A percentile compares a stretch with the other conserved stretches of the same genome.
Evolutionary conservation across 371 early-diverging fungal species (phyloP).

Genomic region (Coemansia sp.): DNA sequence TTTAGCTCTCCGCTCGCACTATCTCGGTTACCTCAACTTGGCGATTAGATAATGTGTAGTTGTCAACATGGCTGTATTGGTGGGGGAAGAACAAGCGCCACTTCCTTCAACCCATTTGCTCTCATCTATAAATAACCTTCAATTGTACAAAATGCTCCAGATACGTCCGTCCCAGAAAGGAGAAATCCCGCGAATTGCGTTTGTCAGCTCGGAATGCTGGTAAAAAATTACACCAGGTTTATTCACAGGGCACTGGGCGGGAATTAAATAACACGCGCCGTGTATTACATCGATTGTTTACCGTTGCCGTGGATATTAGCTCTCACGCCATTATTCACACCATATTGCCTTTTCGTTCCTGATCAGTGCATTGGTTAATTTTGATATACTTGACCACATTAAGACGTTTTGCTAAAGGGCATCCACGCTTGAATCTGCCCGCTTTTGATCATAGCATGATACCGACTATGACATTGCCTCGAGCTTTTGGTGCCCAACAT

Average conservation of each 20-base stretch:
- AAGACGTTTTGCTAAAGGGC: too few relatives aligned
- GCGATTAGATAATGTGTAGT: too few relatives aligned
- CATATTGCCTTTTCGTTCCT: too few relatives aligned
- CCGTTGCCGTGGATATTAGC: background rate
- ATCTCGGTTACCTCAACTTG: too few relatives aligned
- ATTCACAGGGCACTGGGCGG: background rate
- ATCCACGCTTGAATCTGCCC: background rate
- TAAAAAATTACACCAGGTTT: background rate
- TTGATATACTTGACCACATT: too few relatives aligned
- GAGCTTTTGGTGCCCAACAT: background rate
- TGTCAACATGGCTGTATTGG: too few relatives aligned
- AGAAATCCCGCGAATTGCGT: background rate
- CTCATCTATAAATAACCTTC: too few relatives aligned
- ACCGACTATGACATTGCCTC: background rate
- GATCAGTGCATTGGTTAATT: too few relatives aligned
- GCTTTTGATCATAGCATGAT: background rate
- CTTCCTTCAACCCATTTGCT: too few relatives aligned
- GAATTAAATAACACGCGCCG: background rate
- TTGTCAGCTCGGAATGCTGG: background rate
- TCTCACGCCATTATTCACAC: slow-evolving; percentile 9
- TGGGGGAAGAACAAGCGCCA: too few relatives aligned
- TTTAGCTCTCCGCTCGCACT: too few relatives aligned
- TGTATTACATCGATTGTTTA: slow-evolving; percentile 3
- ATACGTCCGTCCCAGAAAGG: background rate
- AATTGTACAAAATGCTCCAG: too few relatives aligned